Conservation (phyloP, 139 green algal genomes). For the Auxenochlorella pyrenoidosa region DNA sequence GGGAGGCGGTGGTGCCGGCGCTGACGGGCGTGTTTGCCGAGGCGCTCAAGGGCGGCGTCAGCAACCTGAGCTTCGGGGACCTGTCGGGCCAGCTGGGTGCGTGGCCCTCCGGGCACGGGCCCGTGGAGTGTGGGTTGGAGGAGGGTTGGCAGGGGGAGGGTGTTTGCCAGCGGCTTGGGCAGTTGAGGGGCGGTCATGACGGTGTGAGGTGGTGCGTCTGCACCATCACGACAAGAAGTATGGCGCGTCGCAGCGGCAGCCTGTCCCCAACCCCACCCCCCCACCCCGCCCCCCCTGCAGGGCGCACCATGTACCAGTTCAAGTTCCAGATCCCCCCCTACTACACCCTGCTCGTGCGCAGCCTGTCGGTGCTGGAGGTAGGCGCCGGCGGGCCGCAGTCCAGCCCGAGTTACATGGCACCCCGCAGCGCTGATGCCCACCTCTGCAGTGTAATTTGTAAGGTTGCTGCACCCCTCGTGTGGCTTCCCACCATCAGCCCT, state of each 20-base stretch:
- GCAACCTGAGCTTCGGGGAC: conserved; percentile 81
- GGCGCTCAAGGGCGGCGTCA: conserved; percentile 81
- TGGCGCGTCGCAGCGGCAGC: too few relatives aligned
- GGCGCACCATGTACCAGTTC: conserved; percentile 88
- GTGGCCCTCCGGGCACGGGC: neutral
- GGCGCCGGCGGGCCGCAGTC: neutral
- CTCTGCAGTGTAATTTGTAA: too few relatives aligned
- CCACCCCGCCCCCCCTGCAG: neutral
- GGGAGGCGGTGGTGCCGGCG: conserved; percentile 70
- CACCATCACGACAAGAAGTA: too few relatives aligned
- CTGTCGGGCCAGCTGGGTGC: conserved; percentile 69
- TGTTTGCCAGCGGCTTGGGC: too few relatives aligned
- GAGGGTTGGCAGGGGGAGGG: too few relatives aligned
- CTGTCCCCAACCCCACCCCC: too few relatives aligned
- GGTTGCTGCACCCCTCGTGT: neutral
- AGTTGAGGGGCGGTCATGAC: too few relatives aligned
- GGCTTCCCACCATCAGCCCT: neutral
- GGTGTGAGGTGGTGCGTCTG: too few relatives aligned
- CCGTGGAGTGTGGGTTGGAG: too few relatives aligned
- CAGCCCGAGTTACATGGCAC: too few relatives aligned
- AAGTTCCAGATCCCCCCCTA: conserved; percentile 88
- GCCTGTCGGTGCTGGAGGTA: conserved; percentile 85
- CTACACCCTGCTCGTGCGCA: conserved; percentile 92
- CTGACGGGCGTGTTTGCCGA: conserved; percentile 84
- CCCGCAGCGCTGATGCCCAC: too few relatives aligned